These are phyloP conservation scores for Picochlorum costavermella DNA, from an alignment of 139 green algal genomes.

Conservation along the genomic window DNA sequence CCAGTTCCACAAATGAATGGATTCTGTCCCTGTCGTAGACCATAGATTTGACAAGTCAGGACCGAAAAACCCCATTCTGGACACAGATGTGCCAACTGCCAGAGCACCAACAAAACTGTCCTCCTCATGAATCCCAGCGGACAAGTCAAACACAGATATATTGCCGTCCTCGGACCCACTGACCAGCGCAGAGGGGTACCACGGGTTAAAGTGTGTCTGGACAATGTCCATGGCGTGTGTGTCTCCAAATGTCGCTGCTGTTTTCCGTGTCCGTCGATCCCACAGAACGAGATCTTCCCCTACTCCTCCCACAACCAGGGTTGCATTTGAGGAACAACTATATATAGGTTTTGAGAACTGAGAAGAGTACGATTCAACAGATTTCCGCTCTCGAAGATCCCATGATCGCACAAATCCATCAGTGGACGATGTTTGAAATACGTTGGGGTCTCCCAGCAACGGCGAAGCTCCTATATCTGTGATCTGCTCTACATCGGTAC, in stretches of 20 bases:
- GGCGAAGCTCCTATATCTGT: neutral
- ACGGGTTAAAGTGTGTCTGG: slow-evolving; percentile 47
- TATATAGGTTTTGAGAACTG: slow-evolving; percentile 36
- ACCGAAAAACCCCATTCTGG: slow-evolving; percentile 55
- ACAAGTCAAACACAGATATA: slow-evolving; percentile 59
- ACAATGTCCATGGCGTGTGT: slow-evolving; percentile 51
- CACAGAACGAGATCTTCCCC: slow-evolving; percentile 66
- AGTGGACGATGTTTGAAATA: slow-evolving; percentile 42
- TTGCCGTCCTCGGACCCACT: slow-evolving; percentile 59
- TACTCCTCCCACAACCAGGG: slow-evolving; percentile 50
- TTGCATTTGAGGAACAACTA: slow-evolving; percentile 24
- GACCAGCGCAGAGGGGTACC: slow-evolving; percentile 28
- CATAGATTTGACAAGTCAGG: slow-evolving; percentile 40
- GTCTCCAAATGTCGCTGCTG: slow-evolving; percentile 47
- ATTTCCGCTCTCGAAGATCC: slow-evolving; percentile 40
- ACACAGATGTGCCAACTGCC: slow-evolving; percentile 60
- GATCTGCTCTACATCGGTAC: too few species aligned
- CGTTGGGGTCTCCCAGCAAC: slow-evolving; percentile 17
- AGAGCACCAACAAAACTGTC: slow-evolving; percentile 59
- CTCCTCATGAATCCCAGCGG: slow-evolving; percentile 46
- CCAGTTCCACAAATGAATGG: slow-evolving; percentile 77
- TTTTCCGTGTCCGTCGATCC: slow-evolving; percentile 46
- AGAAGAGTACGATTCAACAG: slow-evolving; percentile 12
- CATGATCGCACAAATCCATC: slow-evolving; percentile 56
- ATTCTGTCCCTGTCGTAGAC: slow-evolving; percentile 55